Evolutionary conservation across 2,329 filamentous ascomycete genomes (phyloP).

Genomic region (Huntiella omanensis): DNA sequence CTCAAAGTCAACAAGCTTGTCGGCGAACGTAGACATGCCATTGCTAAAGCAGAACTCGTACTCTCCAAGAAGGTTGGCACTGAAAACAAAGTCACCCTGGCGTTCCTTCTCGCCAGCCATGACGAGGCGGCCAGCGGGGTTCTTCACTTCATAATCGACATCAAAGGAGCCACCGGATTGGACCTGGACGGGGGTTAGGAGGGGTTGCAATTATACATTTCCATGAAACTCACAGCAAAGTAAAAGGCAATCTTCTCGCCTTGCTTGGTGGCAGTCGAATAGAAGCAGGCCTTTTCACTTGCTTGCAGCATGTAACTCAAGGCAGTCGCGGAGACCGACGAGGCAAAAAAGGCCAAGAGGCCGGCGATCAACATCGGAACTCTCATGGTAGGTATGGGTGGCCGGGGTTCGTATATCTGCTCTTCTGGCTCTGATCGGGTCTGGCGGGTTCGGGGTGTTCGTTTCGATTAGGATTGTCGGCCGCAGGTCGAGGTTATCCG

Average conservation of each 20-base stretch:
- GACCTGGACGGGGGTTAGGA: conserved; percentile 36
- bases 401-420: background rate
- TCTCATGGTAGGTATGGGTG: conserved; percentile 37
- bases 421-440: no score
- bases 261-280: conserved; percentile 54
- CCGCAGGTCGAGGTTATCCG: no score
- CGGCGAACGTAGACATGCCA: conserved; percentile 91
- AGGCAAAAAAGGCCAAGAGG: conserved; percentile 52
- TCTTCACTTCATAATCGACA: conserved; percentile 77
- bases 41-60: conserved; percentile 98
- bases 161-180: conserved; percentile 98
- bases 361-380: conserved; percentile 40
- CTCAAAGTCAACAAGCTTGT: conserved; percentile 97
- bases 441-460: no score
- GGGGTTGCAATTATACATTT: background rate
- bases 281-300: conserved; percentile 95
- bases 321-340: conserved; percentile 65
- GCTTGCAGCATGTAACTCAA: conserved; percentile 82
- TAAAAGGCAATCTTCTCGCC: conserved; percentile 92
- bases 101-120: conserved; percentile 77
- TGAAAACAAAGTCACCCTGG: conserved; percentile 96
- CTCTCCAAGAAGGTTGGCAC: conserved; percentile 68
- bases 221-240: conserved; percentile 57
- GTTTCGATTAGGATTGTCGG: no score
- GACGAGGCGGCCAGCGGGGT: conserved; percentile 63